Evolutionary conservation across 2,329 filamentous ascomycete species (phyloP), one percentile per base, ranked within the genome.

Genomic region (Xylariaceae sp.): DNA sequence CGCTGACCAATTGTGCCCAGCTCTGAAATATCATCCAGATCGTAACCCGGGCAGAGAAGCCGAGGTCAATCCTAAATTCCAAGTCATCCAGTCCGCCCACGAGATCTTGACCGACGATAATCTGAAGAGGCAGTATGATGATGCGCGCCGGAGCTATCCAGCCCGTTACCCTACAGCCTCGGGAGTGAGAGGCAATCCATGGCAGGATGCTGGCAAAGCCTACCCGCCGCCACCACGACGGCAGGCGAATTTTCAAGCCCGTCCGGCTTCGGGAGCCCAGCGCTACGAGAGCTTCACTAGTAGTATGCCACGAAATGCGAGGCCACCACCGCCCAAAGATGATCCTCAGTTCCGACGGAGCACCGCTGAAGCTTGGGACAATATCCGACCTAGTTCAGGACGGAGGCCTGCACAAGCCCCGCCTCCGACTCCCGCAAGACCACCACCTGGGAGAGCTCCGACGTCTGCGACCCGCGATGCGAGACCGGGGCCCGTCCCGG

Each of bases 11-110:
- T 41, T 18, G 24, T 18, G 9, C 20, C 3, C 52, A 91, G 91
- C 91, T 41, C 78, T 95, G 40, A 89, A 89, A 71, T 95, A 89
- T 66, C 92, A 96, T 67, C 92, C 92, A 6, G 92, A 96, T 70
- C 87, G 92, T 55, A 96, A 96, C 67, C 90, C 88, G 9, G 92
- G 92, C 45, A 84, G 83, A 66, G 91, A 96, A 73, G 75, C 83
- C 52, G 90, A 93, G 67, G 88, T 88, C 67, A 90, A 89, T 61
- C 80, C 87, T 26, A 89, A 90, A 67, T 96, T 96, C 67, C 89
- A 95, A 70, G 83, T 87, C 43, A 95, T 96, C 42, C 90, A 95
- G 72, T 84, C 88, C 4, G 92, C 92, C 18, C 87, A 95, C 67
- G 92, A 96, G 69, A 80, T 96, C 47, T 71, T 85, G 11, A 77